Evolutionary conservation across 2,329 filamentous ascomycete species (phyloP).

Genomic region (Penicillium sp.): DNA sequence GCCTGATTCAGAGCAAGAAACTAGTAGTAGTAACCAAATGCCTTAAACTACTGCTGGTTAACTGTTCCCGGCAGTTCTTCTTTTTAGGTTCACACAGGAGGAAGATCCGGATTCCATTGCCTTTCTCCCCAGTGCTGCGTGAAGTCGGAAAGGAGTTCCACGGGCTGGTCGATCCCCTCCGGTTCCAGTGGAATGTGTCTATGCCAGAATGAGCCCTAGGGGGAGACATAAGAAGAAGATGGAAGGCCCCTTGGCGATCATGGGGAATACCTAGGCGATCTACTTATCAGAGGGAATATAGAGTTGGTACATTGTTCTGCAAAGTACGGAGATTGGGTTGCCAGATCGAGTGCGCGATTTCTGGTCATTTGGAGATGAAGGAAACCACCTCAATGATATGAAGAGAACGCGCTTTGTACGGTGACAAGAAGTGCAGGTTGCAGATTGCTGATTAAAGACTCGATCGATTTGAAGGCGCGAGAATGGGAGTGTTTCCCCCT

Average conservation of each 20-base stretch:
- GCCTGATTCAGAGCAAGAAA: neutral
- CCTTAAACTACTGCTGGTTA: neutral
- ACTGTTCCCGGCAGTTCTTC: conserved; percentile 3
- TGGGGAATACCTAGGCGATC: neutral
- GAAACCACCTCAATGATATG: neutral
- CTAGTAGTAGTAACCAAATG: neutral
- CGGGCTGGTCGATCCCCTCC: conserved; percentile 17
- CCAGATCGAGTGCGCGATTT: conserved; percentile 14
- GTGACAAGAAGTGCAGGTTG: neutral
- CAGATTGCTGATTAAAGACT: neutral
- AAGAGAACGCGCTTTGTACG: neutral
- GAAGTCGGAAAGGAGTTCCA: conserved; percentile 12
- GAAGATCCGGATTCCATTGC: conserved; percentile 24
- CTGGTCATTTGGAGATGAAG: neutral
- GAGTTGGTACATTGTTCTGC: neutral
- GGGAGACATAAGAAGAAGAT: neutral
- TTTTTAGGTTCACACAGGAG: neutral
- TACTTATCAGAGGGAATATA: neutral
- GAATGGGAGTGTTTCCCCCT: conserved; percentile 17
- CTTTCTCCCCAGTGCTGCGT: conserved; percentile 4
- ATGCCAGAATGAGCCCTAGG: conserved; percentile 2
- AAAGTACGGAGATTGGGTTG: neutral
- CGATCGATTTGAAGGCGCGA: neutral
- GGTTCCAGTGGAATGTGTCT: conserved; percentile 26
- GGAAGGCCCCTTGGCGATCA: neutral